Percentiles rank a stretch among this genome's conserved stretches.
Evolutionary conservation across 441 rosid species (phyloP).

Genomic region (Manihot esculenta): DNA sequence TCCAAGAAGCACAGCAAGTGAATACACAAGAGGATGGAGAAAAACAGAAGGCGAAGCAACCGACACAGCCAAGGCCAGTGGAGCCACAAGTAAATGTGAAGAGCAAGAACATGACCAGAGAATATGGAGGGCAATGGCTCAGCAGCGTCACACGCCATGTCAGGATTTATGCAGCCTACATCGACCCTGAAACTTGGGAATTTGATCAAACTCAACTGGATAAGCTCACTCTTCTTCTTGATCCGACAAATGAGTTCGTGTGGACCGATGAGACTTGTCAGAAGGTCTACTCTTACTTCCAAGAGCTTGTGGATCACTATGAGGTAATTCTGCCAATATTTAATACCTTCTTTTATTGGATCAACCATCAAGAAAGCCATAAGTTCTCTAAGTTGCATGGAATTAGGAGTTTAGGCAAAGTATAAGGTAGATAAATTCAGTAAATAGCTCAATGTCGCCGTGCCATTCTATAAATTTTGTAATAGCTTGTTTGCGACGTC

Average conservation of each 20-base stretch:
- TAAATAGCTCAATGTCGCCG: neutral
- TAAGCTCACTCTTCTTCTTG: constrained; percentile 85
- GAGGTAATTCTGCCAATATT: constrained; percentile 52
- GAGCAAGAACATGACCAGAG: constrained; percentile 70
- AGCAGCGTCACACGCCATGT: constrained; percentile 85
- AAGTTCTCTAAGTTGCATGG: neutral
- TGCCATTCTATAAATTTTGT: too few relatives aligned
- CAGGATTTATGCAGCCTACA: constrained; percentile 89
- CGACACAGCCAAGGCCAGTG: constrained; percentile 66
- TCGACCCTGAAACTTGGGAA: constrained; percentile 81
- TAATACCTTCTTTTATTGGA: neutral
- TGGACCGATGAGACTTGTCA: constrained; percentile 72
- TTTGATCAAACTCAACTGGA: constrained; percentile 93
- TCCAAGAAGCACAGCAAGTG: constrained; percentile 38
- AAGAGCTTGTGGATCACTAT: constrained; percentile 97
- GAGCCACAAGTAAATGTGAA: constrained; percentile 74
- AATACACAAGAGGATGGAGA: constrained; percentile 25
- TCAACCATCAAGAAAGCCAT: neutral
- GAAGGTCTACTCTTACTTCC: constrained; percentile 74
- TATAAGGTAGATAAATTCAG: neutral
- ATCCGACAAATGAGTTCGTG: constrained; percentile 77
- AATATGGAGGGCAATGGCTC: constrained; percentile 89
- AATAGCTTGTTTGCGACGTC: too few relatives aligned
- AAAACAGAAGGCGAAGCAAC: constrained; percentile 34
- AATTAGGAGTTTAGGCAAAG: neutral